A percentile compares a stretch with the other conserved stretches of the same genome.
phyloP scores from a whole-genome alignment of 805 yeast species.

The Komagataella populi region DNA sequence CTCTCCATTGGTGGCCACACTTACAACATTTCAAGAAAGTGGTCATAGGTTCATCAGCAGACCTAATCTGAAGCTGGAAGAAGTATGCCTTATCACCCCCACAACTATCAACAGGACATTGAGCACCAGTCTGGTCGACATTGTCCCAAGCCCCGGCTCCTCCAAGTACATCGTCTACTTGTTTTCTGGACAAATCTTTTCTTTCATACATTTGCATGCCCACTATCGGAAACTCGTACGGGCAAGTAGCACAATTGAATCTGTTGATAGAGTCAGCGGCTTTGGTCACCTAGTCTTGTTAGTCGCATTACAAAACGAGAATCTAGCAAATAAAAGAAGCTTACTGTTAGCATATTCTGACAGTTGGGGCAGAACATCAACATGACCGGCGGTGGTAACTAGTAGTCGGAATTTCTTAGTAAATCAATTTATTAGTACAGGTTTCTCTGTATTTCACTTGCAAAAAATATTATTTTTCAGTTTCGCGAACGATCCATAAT shows the following conservation, averaged over 20 bases:
- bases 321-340: constrained; percentile 4
- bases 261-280: constrained; percentile 45
- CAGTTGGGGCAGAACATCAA: constrained; percentile 92
- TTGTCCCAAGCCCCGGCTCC: constrained; percentile 98
- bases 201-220: constrained; percentile 81
- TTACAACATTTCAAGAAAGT: constrained; percentile 91
- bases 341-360: constrained; percentile 73
- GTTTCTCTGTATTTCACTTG: neutral
- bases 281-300: constrained; percentile 8
- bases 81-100: constrained; percentile 88
- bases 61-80: constrained; percentile 91
- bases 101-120: constrained; percentile 82
- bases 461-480: neutral
- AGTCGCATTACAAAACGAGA: neutral
- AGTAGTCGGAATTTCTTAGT: neutral
- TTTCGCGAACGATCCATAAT: neutral
- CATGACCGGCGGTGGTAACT: constrained; percentile 28
- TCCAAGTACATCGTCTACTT: constrained; percentile 92
- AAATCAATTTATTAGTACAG: neutral
- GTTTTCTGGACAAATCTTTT: constrained; percentile 69
- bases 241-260: constrained; percentile 87
- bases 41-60: constrained; percentile 99
- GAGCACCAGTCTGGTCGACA: constrained; percentile 89
- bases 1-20: constrained; percentile 95
- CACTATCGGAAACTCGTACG: constrained; percentile 81